Base-by-base conservation (phyloP, 1,284 basidiomycete species). In the Sutorius eximius region DNA sequence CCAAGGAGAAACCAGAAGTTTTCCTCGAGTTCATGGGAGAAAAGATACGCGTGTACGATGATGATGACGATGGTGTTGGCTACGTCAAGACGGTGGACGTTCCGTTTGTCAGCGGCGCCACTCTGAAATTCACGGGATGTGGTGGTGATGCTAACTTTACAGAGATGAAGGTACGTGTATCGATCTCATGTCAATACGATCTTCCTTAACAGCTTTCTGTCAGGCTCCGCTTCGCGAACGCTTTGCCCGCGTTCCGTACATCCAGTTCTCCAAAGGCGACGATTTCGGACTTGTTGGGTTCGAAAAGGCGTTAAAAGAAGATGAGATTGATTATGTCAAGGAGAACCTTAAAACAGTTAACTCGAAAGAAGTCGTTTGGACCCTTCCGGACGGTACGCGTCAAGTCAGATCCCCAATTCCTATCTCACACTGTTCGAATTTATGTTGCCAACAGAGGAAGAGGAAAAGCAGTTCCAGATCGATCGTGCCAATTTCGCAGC, bases 201-300 rank as follows among this genome's bases (percentile, higher is more conserved):
- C 34, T 44, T 51, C n/a, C 44, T 5, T 43, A 59, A 44, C 57
- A 41, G 34, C 27, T 10, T 13, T 7, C 20, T 27, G 15, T n/a
- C 13, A 92, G 80, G 83, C 82, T 43, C 87, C 91, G 43, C 79
- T 94, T 51, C 87, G 86, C 62, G 88, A 91, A 70, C 87, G 87
- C 64, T 88, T 93, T 61, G 80, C 85, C 11, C 85, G 87, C 20
- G 77, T 79, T 45, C 88, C 88, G 2, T 91, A 83, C 68, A 85
- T 91, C 64, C 84, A 90, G 63, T 86, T 86, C 68, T 70, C 74
- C 16, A 77, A 79, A 12, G 87, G 86, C 15, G 81, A 84, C 48
- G 77, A 86, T 63, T 81, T 79, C 58, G 83, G 82, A 5, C 75
- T 90, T 16, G 85, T 93, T 46, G 90, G 91, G 42, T 80, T 82